These are phyloP conservation scores for Sclerotinia trifoliorum DNA, from an alignment of 2,329 filamentous ascomycete species.

Conservation along the genomic window DNA sequence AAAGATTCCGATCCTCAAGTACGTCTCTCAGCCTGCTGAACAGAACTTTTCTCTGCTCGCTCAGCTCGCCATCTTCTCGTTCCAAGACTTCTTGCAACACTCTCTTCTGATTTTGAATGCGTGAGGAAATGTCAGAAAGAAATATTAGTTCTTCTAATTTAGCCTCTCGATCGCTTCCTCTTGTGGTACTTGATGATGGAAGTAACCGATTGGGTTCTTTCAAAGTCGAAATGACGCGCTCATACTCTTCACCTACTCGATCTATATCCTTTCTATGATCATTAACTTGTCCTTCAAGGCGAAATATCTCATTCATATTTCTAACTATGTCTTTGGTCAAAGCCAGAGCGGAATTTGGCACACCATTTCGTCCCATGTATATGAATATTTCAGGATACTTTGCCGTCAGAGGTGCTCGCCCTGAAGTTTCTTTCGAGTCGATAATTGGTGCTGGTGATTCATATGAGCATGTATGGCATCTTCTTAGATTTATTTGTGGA, in stretches of 20 bases:
- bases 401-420: background rate
- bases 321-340: constrained; percentile 14
- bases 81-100: background rate
- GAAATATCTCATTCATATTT: constrained; percentile 13
- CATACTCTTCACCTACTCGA: background rate
- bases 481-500: background rate
- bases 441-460: background rate
- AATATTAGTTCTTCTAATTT: background rate
- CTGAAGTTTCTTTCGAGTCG: background rate
- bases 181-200: background rate
- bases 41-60: background rate
- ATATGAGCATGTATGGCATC: constrained; percentile 7
- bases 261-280: background rate
- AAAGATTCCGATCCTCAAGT: background rate
- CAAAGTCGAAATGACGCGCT: background rate
- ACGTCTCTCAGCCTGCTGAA: background rate
- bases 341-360: constrained; percentile 10
- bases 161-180: background rate
- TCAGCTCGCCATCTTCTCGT: background rate
- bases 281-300: constrained; percentile 7
- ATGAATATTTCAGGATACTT: constrained; percentile 20
- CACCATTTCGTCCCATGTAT: constrained; percentile 16
- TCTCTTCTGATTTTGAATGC: background rate
- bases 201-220: constrained; percentile 3
- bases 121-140: background rate